Percentiles rank a stretch among this genome's conserved stretches.
Conservation (phyloP, 2,329 filamentous ascomycete species). For the Pseudogymnoascus destructans region DNA sequence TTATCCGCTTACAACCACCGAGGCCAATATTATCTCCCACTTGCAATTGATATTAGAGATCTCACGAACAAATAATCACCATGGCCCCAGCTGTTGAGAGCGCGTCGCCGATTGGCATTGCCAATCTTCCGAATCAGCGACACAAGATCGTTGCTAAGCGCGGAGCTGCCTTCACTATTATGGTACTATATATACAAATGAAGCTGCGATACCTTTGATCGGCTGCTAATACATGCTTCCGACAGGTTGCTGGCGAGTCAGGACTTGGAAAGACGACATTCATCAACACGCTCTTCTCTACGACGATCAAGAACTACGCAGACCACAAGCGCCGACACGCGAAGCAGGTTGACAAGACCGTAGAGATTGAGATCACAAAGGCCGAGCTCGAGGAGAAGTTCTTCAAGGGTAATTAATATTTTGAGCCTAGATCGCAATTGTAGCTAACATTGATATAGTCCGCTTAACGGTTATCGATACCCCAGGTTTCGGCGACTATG, state of each 20-base stretch:
- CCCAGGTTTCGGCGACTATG: constrained; percentile 97
- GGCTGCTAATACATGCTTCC: constrained; percentile 6
- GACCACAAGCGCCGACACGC: constrained; percentile 98
- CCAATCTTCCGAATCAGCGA: constrained; percentile 60
- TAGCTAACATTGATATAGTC: constrained; percentile 41
- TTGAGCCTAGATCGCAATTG: neutral
- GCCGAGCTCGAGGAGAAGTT: constrained; percentile 99
- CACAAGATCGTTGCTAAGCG: constrained; percentile 68
- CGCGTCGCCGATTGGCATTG: constrained; percentile 59
- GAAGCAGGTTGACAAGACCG: constrained; percentile 99
- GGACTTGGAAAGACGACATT: constrained; percentile 98
- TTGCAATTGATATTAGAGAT: neutral
- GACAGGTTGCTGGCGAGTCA: constrained; percentile 91
- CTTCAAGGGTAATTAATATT: constrained; percentile 71
- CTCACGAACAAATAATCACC: constrained; percentile 12
- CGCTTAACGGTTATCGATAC: constrained; percentile 98
- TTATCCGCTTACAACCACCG: neutral
- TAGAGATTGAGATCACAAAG: constrained; percentile 99
- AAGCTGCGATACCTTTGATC: constrained; percentile 19
- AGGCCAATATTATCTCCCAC: constrained; percentile 2
- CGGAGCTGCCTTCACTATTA: constrained; percentile 97
- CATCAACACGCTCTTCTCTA: constrained; percentile 99
- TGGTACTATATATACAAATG: constrained; percentile 45
- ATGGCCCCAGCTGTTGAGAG: constrained; percentile 49
- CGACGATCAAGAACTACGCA: constrained; percentile 99